A percentile compares a stretch with the other conserved stretches of the same genome.
Evolutionary conservation across 2,329 filamentous ascomycete species (phyloP).

Genomic region (Calycina marina): DNA sequence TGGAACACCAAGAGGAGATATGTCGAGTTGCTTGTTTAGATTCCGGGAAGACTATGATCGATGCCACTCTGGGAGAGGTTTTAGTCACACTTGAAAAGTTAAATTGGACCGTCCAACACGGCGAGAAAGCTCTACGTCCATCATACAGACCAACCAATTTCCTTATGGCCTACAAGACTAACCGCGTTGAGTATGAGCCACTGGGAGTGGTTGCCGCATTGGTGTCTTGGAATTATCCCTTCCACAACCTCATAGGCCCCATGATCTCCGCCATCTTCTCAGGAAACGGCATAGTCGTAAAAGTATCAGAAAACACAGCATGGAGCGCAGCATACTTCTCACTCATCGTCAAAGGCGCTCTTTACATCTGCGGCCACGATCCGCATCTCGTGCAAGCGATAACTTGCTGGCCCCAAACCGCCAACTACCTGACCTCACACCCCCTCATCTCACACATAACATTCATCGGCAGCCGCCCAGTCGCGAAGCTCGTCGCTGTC

Average conservation of each 20-base stretch:
- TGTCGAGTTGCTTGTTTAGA: conserved; percentile 77
- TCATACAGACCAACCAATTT: conserved; percentile 72
- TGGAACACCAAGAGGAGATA: conserved; percentile 81
- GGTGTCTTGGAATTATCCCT: conserved; percentile 94
- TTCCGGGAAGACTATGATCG: conserved; percentile 90
- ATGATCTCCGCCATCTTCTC: conserved; percentile 83
- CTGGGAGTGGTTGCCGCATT: conserved; percentile 84
- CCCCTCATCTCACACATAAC: conserved; percentile 76
- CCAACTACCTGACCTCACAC: conserved; percentile 72
- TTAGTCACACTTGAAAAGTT: conserved; percentile 89
- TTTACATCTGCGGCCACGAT: conserved; percentile 70
- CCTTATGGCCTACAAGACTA: conserved; percentile 90
- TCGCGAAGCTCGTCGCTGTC: conserved; percentile 77
- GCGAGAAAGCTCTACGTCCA: conserved; percentile 63
- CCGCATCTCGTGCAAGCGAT: conserved; percentile 71
- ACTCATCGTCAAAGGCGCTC: conserved; percentile 61
- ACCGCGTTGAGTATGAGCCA: conserved; percentile 81
- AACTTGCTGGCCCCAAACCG: conserved; percentile 76
- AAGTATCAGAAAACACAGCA: conserved; percentile 87
- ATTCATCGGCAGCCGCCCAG: conserved; percentile 81
- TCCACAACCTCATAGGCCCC: conserved; percentile 88
- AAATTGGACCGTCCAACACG: conserved; percentile 84
- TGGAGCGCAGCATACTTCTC: conserved; percentile 83
- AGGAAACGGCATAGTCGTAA: conserved; percentile 84
- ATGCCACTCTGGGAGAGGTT: conserved; percentile 88